These are phyloP conservation scores for Fusarium agapanthi DNA, from an alignment of 2,329 filamentous ascomycete species.

Conservation along the genomic window DNA sequence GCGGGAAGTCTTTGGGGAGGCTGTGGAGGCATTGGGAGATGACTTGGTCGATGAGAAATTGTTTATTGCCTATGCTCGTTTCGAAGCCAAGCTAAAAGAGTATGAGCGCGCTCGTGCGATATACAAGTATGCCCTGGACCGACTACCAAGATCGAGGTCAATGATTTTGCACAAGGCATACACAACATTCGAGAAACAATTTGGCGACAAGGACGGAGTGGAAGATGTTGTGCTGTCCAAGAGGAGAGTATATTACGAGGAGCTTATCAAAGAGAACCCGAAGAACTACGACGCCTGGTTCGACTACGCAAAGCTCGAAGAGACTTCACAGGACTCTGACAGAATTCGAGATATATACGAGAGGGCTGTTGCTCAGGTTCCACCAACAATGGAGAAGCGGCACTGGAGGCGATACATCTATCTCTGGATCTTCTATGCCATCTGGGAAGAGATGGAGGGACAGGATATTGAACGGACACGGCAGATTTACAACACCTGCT, in stretches of 20 bases:
- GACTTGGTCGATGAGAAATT: constrained; percentile 96
- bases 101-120: constrained; percentile 93
- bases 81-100: constrained; percentile 93
- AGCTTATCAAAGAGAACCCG: constrained; percentile 90
- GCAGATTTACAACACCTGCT: constrained; percentile 89
- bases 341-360: constrained; percentile 93
- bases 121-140: constrained; percentile 95
- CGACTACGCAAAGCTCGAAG: constrained; percentile 91
- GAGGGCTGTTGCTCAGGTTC: constrained; percentile 92
- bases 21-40: constrained; percentile 89
- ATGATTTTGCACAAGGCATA: constrained; percentile 90
- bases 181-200: constrained; percentile 98
- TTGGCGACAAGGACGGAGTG: constrained; percentile 89
- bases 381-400: constrained; percentile 93
- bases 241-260: constrained; percentile 90
- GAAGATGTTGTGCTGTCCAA: constrained; percentile 97
- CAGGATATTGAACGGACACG: constrained; percentile 81
- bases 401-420: constrained; percentile 99
- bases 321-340: constrained; percentile 82
- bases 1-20: constrained; percentile 87
- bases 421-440: constrained; percentile 95
- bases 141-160: constrained; percentile 87
- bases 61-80: constrained; percentile 95
- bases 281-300: constrained; percentile 99
- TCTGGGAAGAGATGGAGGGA: constrained; percentile 91